Base-by-base conservation (phyloP, 139 green algal genomes). In the Tetratostichococcus sp. region DNA sequence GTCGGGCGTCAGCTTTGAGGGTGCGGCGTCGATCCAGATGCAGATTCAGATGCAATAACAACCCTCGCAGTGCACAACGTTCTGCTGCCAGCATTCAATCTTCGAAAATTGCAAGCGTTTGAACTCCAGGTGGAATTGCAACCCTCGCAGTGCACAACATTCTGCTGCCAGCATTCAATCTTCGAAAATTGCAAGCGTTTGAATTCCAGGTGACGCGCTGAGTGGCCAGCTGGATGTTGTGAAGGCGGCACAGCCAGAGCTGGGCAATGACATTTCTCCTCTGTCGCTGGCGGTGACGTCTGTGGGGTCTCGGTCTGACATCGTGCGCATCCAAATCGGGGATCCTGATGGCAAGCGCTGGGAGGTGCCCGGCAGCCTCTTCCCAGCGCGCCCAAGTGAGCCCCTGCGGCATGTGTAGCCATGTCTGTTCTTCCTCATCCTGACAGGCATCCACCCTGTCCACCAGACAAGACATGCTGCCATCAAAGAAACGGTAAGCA, bases 331-430 rank as follows among this genome's bases (percentile, higher is more conserved):
- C 32, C 66, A n/a, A 11, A 71, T 86, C 17, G 76, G 58, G 2
- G 75, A 84, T 31, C n/a, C 76, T 1, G 26, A 67, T 22, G 58
- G 62, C 28, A 23, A 42, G 59, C 78, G 81, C n/a, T 86, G 81
- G 81, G 74, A 83, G 68, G 71, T 86, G 14, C 81, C 81, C 5
- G 3, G n/a, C 23, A 65, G 42, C 31, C 67, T 84, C 0, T 77
- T 84, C 26, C 14, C 35, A 4, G 22, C 69, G 0, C 34, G 57
- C 26, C 11, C 71, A 69, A 34, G 31, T 25, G 39, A 50, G 43
- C 43, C 17, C 22, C 2, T 4, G 5, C 28, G 28, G 39, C 39
- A 50, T 50, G 39, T 14, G 14, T n/a, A 50, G 8, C 14, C 8
- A 50, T 50, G 39, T 50, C 32, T 1, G 4, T 22, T 72, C 33